Base-by-base conservation (phyloP, 805 yeast species). In the Metschnikowia arizonensis region DNA sequence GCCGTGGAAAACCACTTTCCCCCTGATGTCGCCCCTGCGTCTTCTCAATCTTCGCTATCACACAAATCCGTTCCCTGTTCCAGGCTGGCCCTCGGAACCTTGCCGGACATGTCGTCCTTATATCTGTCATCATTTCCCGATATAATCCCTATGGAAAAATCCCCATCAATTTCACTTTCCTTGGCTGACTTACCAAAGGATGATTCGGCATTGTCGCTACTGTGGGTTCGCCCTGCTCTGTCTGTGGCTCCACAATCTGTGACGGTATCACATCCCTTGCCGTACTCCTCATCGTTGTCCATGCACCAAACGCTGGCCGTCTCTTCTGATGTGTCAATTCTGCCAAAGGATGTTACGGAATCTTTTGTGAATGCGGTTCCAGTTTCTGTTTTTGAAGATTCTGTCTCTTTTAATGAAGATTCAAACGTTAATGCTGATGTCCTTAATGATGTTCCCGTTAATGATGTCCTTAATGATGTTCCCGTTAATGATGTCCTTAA, bases 1-100 rank as follows among this genome's bases (percentile, higher is more conserved):
- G 34, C 55, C n/a, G 49, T 51, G 36, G 53, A 48, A 25, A 46
- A 46, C 42, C 45, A 40, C 47, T 49, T 49, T 34, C 24, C 46
- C 12, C 41, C 54, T 30, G 51, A 52, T 25, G 43, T 39, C 29
- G 33, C 44, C 10, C 42, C 42, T 10, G 28, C 23, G 30, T 11
- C 33, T 12, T 9, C 45, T 1, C 33, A 12, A 9, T 19, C 38
- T 9, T 34, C 38, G 28, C 29, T 34, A n/a, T 23, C 38, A 7
- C 38, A 24, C 38, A 34, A 34, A 34, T 34, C 38, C 26, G 18
- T 24, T 4, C 33, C 23, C 17, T 40, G 33, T 26, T 29, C 34
- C 29, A 44, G 38, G 38, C 36, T 30, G 29, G 46, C 38, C 5
- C 33, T 38, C 17, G 44, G 36, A 9, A 40, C 28, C 7, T 23